Percentiles rank a stretch among this genome's conserved stretches.
These are phyloP conservation scores for Candida corydali DNA, from an alignment of 805 yeast species.

Conservation along the genomic window DNA sequence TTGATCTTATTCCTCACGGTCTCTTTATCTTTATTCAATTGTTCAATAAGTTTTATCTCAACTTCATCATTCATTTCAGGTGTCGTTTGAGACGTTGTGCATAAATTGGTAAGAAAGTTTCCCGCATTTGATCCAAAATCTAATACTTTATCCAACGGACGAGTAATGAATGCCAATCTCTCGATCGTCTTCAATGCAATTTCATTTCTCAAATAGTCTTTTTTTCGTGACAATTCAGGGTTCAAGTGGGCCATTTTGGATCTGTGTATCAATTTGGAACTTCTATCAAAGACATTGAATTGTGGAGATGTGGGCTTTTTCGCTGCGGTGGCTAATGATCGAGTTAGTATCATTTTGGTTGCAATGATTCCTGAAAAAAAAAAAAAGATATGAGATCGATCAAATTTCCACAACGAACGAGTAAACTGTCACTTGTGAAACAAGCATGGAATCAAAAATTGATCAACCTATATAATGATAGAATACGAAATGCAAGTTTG, in stretches of 20 bases:
- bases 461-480: neutral
- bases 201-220: constrained; percentile 72
- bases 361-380: neutral
- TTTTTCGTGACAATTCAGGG: constrained; percentile 46
- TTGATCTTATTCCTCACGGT: constrained; percentile 51
- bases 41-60: constrained; percentile 36
- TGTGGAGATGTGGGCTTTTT: constrained; percentile 19
- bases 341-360: neutral
- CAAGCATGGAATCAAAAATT: neutral
- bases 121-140: constrained; percentile 79
- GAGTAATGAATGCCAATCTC: constrained; percentile 66
- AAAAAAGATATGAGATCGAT: neutral
- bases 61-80: constrained; percentile 26
- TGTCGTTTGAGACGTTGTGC: constrained; percentile 18
- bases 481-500: neutral
- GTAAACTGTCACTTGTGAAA: too few relatives aligned
- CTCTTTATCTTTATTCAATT: constrained; percentile 48
- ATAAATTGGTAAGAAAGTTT: constrained; percentile 44
- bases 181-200: constrained; percentile 71
- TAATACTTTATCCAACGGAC: constrained; percentile 55
- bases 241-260: constrained; percentile 44
- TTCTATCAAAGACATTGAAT: constrained; percentile 54
- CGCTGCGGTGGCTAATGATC: constrained; percentile 25
- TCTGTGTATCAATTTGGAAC: constrained; percentile 58
- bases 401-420: too few relatives aligned